Evolutionary conservation across 371 early-diverging fungal genomes (phyloP).

Genomic region (Mucor piriformis): DNA sequence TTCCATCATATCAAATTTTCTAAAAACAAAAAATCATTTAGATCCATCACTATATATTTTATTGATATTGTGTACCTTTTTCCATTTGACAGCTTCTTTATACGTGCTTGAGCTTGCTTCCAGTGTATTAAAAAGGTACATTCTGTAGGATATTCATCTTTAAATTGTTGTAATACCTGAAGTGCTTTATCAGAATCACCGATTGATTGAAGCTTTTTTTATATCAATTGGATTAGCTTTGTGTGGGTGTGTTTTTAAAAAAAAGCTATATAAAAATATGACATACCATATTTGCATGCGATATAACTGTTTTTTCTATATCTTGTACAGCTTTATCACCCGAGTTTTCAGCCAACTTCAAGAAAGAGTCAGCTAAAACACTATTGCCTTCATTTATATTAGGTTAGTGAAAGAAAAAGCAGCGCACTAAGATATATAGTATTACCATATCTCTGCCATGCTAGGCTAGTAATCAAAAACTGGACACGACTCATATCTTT

Average conservation of each 20-base stretch:
- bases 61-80: slow-evolving; percentile 11
- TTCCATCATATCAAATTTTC: neutral
- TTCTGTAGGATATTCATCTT: slow-evolving; percentile 25
- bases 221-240: neutral
- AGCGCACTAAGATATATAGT: neutral
- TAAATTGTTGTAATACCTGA: slow-evolving; percentile 20
- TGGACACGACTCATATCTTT: slow-evolving; percentile 24
- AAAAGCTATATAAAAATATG: neutral
- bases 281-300: slow-evolving; percentile 35
- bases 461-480: slow-evolving; percentile 19
- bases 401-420: neutral
- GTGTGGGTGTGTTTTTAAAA: neutral
- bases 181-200: slow-evolving; percentile 33
- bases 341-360: slow-evolving; percentile 23
- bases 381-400: slow-evolving; percentile 14
- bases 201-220: slow-evolving; percentile 24
- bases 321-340: slow-evolving; percentile 24
- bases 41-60: too few relatives aligned
- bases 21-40: neutral
- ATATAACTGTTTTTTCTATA: slow-evolving; percentile 29
- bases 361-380: slow-evolving; percentile 22
- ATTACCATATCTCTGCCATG: slow-evolving; percentile 35
- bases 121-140: slow-evolving; percentile 33
- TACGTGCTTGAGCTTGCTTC: slow-evolving; percentile 24
- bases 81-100: slow-evolving; percentile 1